These are phyloP conservation scores for Vigna trinervia DNA, from an alignment of 306 rosid species.

Conservation along the genomic window DNA sequence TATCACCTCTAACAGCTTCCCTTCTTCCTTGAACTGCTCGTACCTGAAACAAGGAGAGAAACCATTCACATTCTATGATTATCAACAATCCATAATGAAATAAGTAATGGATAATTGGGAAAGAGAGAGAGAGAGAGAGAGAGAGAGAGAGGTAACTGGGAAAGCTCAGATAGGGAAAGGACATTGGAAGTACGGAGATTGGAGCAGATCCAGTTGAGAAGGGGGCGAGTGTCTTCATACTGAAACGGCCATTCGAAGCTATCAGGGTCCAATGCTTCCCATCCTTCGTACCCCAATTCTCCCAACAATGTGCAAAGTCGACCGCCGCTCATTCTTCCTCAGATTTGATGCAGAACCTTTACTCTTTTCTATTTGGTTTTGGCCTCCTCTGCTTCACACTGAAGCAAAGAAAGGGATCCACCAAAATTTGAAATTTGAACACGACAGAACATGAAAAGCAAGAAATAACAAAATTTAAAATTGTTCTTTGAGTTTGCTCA, in stretches of 20 bases:
- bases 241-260: conserved; percentile 98
- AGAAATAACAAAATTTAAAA: no score
- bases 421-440: no score
- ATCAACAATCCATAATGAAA: not conserved
- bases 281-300: conserved; percentile 75
- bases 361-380: not conserved
- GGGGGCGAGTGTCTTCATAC: conserved; percentile 86
- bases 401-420: not conserved
- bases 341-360: not conserved
- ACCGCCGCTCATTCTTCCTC: conserved; percentile 67
- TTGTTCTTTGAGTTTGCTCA: no score
- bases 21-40: conserved; percentile 78
- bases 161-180: conserved; percentile 80
- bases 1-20: conserved; percentile 86
- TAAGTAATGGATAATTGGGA: not conserved
- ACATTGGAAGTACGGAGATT: conserved; percentile 90
- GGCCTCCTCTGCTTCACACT: not conserved
- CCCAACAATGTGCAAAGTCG: conserved; percentile 66
- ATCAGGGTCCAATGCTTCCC: conserved; percentile 77
- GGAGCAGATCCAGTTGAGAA: conserved; percentile 93
- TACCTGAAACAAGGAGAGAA: conserved; percentile 53
- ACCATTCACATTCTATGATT: not conserved
- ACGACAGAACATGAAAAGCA: no score
- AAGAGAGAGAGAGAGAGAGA: not conserved
- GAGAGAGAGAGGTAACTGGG: conserved; percentile 54